A percentile compares a stretch with the other conserved stretches of the same genome.
Evolutionary conservation across 1,284 basidiomycete species (phyloP).

Genomic region (Tilletia indica): DNA sequence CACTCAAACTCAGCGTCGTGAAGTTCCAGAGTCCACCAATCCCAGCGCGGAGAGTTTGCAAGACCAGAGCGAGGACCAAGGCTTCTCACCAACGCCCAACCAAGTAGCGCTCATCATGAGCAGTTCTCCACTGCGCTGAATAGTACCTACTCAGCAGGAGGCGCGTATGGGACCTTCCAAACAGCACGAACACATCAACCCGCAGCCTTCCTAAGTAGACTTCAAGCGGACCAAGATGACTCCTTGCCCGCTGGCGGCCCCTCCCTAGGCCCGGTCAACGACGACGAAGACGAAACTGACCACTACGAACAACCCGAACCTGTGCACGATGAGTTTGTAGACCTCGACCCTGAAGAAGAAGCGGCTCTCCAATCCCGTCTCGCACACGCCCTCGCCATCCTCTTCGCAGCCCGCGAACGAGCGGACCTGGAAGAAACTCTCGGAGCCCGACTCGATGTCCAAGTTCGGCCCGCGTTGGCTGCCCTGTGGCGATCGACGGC

Average conservation of each 20-base stretch:
- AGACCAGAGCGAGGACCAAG: no score
- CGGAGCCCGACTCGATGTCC: constrained; percentile 41
- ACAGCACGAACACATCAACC: background rate
- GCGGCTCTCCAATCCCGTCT: background rate
- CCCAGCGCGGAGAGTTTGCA: no score
- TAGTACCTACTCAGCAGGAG: background rate
- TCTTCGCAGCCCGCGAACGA: constrained; percentile 34
- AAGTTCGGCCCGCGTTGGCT: constrained; percentile 33
- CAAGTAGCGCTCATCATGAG: background rate
- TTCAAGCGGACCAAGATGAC: no score
- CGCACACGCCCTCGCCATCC: constrained; percentile 19
- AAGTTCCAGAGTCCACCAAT: background rate
- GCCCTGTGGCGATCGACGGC: constrained; percentile 49
- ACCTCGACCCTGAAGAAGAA: constrained; percentile 10
- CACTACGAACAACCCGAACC: no score
- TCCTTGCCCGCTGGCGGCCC: no score
- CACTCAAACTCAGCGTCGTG: background rate
- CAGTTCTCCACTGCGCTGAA: background rate
- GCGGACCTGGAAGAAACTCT: constrained; percentile 44
- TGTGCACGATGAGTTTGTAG: background rate
- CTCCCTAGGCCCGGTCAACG: no score
- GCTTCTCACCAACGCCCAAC: no score
- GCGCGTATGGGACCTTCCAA: constrained; percentile 10
- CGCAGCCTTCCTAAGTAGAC: background rate
- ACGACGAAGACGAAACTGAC: no score